Evolutionary conservation across 1,284 basidiomycete genomes (phyloP).

Genomic region (Naganishia cerealis): DNA sequence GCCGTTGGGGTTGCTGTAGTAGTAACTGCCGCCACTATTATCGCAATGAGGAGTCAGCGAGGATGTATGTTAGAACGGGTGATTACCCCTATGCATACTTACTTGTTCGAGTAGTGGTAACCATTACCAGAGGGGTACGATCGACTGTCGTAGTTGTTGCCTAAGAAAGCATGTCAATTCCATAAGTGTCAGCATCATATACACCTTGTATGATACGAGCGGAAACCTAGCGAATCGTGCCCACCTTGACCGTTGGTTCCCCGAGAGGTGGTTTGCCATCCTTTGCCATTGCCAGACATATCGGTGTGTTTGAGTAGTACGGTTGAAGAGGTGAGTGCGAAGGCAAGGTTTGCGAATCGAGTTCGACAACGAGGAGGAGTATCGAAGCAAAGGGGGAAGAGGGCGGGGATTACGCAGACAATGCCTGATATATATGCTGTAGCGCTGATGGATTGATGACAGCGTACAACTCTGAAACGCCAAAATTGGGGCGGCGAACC

Average conservation of each 20-base stretch:
- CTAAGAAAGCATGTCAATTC: background rate
- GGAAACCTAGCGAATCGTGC: too few relatives aligned
- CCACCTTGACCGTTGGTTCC: constrained; percentile 18
- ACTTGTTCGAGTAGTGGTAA: constrained; percentile 31
- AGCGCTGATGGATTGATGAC: too few relatives aligned
- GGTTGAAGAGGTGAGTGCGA: too few relatives aligned
- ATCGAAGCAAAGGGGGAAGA: too few relatives aligned
- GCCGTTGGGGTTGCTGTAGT: constrained; percentile 63
- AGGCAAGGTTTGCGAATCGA: too few relatives aligned
- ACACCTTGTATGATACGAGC: background rate
- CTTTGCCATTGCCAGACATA: constrained; percentile 29
- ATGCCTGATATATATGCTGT: too few relatives aligned
- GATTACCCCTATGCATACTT: background rate
- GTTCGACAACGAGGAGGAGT: too few relatives aligned
- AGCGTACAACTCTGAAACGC: too few relatives aligned
- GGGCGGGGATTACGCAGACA: too few relatives aligned
- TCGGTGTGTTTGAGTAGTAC: background rate
- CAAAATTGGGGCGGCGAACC: too few relatives aligned
- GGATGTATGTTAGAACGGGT: background rate
- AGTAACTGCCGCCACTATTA: constrained; percentile 59
- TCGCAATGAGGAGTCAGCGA: background rate
- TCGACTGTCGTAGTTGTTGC: constrained; percentile 26
- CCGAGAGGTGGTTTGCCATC: constrained; percentile 24
- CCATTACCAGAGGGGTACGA: constrained; percentile 26
- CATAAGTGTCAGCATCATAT: background rate